These are phyloP conservation scores for Vinca minor DNA, from an alignment of 257 asterid genomes.

Conservation along the genomic window DNA sequence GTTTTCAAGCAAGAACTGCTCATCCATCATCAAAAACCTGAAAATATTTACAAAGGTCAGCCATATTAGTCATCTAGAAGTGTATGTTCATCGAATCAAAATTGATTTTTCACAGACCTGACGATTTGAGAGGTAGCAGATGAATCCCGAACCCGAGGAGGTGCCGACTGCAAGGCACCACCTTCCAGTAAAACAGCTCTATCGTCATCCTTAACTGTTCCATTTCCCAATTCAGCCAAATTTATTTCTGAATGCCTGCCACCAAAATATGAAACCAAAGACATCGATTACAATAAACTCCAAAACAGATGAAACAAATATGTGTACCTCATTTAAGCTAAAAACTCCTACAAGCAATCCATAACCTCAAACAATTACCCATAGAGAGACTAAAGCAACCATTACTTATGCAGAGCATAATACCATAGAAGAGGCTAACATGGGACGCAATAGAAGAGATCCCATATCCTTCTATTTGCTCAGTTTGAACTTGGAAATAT, in stretches of 20 bases:
- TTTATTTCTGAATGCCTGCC: constrained; percentile 66
- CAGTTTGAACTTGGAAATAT: too few relatives aligned
- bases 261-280: constrained; percentile 20
- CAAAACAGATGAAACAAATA: constrained; percentile 1
- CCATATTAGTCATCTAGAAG: constrained; percentile 8
- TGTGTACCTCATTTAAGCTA: not conserved
- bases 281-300: constrained; percentile 7
- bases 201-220: constrained; percentile 59
- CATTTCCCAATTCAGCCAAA: constrained; percentile 59
- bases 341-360: not conserved
- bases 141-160: constrained; percentile 43
- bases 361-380: not conserved
- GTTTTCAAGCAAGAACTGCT: constrained; percentile 66
- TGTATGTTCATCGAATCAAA: not conserved
- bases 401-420: not conserved
- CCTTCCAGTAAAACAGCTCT: constrained; percentile 68
- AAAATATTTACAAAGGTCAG: constrained; percentile 10
- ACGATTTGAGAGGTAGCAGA: constrained; percentile 48
- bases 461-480: too few relatives aligned
- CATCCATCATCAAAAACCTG: constrained; percentile 75
- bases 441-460: too few relatives aligned
- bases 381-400: too few relatives aligned
- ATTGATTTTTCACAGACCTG: constrained; percentile 36
- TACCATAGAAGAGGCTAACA: not conserved
- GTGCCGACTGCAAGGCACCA: constrained; percentile 56